Conservation (phyloP, 169 alveolate species). For the Cyclospora cayetanensis region DNA sequence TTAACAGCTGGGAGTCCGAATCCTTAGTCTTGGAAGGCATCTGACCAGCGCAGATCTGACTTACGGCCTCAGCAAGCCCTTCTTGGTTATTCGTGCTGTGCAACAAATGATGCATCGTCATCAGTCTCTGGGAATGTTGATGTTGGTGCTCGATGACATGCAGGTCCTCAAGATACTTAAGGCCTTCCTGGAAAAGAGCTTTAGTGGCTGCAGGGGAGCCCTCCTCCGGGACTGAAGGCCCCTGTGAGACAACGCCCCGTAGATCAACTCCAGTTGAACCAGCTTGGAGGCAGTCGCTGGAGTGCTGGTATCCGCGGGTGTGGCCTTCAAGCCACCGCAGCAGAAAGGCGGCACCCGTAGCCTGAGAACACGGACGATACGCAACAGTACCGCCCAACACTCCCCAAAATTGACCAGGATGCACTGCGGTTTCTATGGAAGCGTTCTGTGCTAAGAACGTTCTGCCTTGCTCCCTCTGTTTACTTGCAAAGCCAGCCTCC, state of each 20-base stretch:
- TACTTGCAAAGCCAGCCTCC: no score
- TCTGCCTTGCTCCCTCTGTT: no score
- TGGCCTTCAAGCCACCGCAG: slow-evolving; percentile 48
- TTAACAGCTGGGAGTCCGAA: neutral
- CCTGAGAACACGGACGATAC: neutral
- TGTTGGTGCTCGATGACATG: slow-evolving; percentile 32
- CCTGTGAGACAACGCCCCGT: neutral
- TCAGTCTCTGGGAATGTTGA: slow-evolving; percentile 6
- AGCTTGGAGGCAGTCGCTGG: slow-evolving; percentile 22
- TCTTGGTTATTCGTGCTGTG: neutral
- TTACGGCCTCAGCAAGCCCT: neutral
- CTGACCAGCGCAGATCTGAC: slow-evolving; percentile 17
- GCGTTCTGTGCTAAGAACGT: no score
- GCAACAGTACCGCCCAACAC: no score
- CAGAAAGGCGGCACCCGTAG: slow-evolving; percentile 2
- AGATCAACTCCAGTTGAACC: slow-evolving; percentile 11
- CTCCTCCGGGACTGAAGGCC: neutral
- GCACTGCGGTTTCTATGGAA: no score
- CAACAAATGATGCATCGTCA: neutral
- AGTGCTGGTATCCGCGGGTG: slow-evolving; percentile 5
- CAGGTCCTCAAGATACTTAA: slow-evolving; percentile 1
- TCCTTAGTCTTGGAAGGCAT: neutral
- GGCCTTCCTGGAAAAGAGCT: neutral
- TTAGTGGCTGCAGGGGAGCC: slow-evolving; percentile 9
- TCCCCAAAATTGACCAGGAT: no score